Base-by-base conservation (phyloP, 2,329 filamentous ascomycete genomes). In the Cordyceps pruinosa region DNA sequence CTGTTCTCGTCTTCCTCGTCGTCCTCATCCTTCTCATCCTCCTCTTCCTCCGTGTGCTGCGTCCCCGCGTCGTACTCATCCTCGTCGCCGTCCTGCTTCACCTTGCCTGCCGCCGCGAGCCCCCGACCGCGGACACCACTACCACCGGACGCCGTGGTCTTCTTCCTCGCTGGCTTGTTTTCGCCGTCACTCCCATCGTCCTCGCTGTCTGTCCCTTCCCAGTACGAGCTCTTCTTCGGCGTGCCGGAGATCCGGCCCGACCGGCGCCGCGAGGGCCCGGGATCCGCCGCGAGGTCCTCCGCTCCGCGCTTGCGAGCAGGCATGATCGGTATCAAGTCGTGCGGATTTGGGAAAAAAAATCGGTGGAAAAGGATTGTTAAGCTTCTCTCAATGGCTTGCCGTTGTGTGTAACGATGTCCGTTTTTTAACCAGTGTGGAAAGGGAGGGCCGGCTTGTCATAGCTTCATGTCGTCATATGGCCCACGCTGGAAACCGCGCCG, bases 151-250 rank as follows among this genome's bases (percentile, higher is more conserved):
- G 52, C 10, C 47, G 66, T 13, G 63, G 65, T 42, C 52, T 65
- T 71, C 58, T 65, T 71, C 57, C 62, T 66, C 5, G 65, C 62
- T 15, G 62, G 65, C 13, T 59, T 19, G 1, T 60, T 60, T 6
- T 61, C 59, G 1, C 62, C 61, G 5, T 65, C 62, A 0, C 67
- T 64, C 9, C 61, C 58, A 2, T 61, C 59, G 6, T 66, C 62
- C 0, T 68, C 65, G 2, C 66, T 65, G 3, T 68, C 66, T 12
- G 68, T 64, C 51, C 59, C 65, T 58, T 80, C 78, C 63, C 82
- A 82, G 64, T 82, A 83, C 19, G 68, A 69, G 68, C 79, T 82
- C 69, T 49, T 82, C 69, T 73, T 69, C 21, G 72, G 70, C 26
- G 73, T 73, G 65, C 69, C 74, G 19, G 73, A 73, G 37, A 77